phyloP scores from a whole-genome alignment of 2,329 filamentous ascomycete genomes.

The Pseudomassariella vexata region DNA sequence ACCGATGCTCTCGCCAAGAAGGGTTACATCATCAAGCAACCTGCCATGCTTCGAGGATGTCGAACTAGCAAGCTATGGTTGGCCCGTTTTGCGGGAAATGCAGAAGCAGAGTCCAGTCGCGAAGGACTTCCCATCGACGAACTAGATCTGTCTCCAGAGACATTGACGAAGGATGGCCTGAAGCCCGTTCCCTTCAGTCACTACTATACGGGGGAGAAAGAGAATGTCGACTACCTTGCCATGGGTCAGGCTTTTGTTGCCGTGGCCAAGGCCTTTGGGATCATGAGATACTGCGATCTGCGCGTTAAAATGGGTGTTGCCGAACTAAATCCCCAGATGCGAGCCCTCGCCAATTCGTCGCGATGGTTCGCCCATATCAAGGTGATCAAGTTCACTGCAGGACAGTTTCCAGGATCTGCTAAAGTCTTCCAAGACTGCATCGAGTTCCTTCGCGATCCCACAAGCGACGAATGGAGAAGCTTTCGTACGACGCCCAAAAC shows the following conservation, averaged over 20 bases:
- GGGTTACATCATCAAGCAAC: conserved; percentile 57
- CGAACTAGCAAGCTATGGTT: conserved; percentile 61
- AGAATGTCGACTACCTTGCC: conserved; percentile 52
- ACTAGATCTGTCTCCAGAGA: conserved; percentile 32
- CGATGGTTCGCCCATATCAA: conserved; percentile 52
- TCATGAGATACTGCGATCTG: conserved; percentile 53
- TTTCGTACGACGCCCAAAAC: conserved; percentile 46
- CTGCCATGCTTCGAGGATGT: conserved; percentile 50
- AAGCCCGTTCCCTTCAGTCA: conserved; percentile 50
- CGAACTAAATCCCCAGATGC: conserved; percentile 54
- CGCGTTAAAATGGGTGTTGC: conserved; percentile 52
- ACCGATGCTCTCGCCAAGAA: conserved; percentile 55
- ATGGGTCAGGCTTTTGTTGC: conserved; percentile 53
- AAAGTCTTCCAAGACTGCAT: conserved; percentile 57
- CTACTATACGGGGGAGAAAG: conserved; percentile 51
- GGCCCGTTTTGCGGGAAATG: conserved; percentile 39
- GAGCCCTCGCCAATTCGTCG: conserved; percentile 51
- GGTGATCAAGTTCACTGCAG: conserved; percentile 51
- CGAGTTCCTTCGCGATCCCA: conserved; percentile 51
- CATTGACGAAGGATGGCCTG: conserved; percentile 37
- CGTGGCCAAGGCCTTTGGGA: conserved; percentile 50
- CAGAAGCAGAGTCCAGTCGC: conserved; percentile 35
- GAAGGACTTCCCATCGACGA: conserved; percentile 24
- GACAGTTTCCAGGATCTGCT: conserved; percentile 40
- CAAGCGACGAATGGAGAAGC: conserved; percentile 48